Base-by-base conservation (phyloP, 257 asterid genomes). In the Plantago elongata region DNA sequence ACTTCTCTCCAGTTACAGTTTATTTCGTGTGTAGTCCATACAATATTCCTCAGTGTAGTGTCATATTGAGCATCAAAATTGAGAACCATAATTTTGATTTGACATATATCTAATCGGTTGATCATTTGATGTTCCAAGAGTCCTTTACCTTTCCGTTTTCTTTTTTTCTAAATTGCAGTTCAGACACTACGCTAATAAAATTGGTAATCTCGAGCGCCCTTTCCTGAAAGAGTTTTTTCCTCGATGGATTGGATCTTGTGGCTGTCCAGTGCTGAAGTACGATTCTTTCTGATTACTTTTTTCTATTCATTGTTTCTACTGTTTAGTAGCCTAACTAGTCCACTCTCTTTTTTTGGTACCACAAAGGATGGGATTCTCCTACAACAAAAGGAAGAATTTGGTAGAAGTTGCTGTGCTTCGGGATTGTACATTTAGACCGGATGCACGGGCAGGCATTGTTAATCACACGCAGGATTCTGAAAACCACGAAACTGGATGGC, bases 171-270 rank as follows among this genome's bases (percentile, higher is more conserved):
- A 13, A 34, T 10, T 65, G 79, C 97, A 93, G 99, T 93, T 93
- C 75, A 95, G 99, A 56, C 99, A 93, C 77, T 86, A 81, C 13
- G 97, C 97, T 34, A 93, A 93, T 73, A 93, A 93, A 74, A 86
- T 89, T 66, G 99, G 99, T 67, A 93, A 93, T 75, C 97, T 93
- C 38, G 99, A 93, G 80, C 97, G 99, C 54, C 99, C 99, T 22
- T 93, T 93, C 76, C 99, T 93, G 43, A 93, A 93, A 68, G 99
- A 93, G 74, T 93, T 93, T 73, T 89, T 93, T 69, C 97, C 97
- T 75, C 99, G 99, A 57, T 93, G 99, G 99, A 95, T 93, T 51
- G 97, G 87, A 69, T 89, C 96, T 51, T 89, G 96, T 82, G 97
- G 99, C 55, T 93, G 99, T 79, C 99, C 99, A 44, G 94, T 87